Percentiles rank a stretch among this genome's conserved stretches.
Conservation (phyloP, 2,329 filamentous ascomycete genomes). For the Colletotrichum gloeosporioides region DNA sequence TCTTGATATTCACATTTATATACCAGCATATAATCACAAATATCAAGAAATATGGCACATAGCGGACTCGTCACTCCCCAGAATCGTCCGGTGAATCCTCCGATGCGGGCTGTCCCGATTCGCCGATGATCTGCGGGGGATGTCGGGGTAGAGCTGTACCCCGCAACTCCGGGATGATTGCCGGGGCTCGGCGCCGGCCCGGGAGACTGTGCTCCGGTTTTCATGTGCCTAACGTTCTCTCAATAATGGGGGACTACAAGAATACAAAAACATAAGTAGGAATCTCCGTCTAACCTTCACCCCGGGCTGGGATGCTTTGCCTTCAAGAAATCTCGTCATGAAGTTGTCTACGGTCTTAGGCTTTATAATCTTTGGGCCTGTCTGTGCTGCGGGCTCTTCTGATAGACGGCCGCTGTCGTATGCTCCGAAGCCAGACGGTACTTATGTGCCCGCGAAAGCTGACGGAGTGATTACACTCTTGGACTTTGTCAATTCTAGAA, state of each 20-base stretch:
- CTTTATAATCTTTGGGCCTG: background rate
- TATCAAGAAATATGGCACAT: background rate
- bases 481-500: background rate
- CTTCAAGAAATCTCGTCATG: background rate
- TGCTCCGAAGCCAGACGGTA: background rate
- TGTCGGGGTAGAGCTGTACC: background rate
- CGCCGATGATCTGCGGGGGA: background rate
- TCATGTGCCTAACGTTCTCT: rapidly evolving
- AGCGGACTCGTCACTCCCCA: background rate
- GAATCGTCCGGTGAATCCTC: background rate
- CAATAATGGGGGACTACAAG: background rate
- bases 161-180: background rate
- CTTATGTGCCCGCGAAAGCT: background rate
- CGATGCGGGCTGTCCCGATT: background rate
- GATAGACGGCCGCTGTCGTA: background rate
- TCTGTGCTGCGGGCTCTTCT: background rate
- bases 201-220: background rate
- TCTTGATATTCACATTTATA: background rate
- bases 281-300: rapidly evolving
- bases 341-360: background rate
- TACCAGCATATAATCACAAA: background rate
- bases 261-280: background rate
- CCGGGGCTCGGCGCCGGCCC: background rate
- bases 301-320: rapidly evolving
- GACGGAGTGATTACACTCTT: background rate